These are phyloP conservation scores for Eucalyptus polybractea DNA, from an alignment of 345 rosid genomes.

Conservation along the genomic window DNA sequence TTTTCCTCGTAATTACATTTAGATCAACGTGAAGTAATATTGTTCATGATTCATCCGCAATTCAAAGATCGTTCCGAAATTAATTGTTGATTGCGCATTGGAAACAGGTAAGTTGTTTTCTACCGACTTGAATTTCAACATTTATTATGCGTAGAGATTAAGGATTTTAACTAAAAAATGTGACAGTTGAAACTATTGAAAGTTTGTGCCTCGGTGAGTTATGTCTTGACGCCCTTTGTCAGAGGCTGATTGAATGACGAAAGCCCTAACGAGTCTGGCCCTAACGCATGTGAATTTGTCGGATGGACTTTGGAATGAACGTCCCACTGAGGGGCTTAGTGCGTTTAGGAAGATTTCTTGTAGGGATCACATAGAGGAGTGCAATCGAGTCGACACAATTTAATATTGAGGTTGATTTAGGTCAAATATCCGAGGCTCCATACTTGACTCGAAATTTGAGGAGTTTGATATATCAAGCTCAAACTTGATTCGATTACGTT, in stretches of 20 bases:
- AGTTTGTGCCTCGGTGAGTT: no score
- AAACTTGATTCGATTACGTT: background rate
- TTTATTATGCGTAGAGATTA: background rate
- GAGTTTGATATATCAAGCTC: background rate
- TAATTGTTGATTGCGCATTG: no score
- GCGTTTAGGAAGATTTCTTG: background rate
- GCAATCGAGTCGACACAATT: background rate
- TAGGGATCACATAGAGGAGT: background rate
- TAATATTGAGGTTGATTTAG: background rate
- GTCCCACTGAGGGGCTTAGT: background rate
- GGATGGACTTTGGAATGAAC: background rate
- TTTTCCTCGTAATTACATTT: no score
- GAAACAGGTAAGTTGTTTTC: no score
- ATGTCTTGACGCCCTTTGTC: no score
- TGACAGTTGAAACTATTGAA: no score
- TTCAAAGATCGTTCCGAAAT: fast-evolving
- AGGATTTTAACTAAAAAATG: background rate
- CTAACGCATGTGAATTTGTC: background rate
- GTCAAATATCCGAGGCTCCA: background rate
- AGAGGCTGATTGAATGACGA: no score
- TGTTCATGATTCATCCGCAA: no score
- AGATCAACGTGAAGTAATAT: no score
- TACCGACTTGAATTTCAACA: no score
- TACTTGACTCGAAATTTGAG: background rate
- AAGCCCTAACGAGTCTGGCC: no score